phyloP scores from a whole-genome alignment of 2,329 filamentous ascomycete species.

The Volutella citrinella region DNA sequence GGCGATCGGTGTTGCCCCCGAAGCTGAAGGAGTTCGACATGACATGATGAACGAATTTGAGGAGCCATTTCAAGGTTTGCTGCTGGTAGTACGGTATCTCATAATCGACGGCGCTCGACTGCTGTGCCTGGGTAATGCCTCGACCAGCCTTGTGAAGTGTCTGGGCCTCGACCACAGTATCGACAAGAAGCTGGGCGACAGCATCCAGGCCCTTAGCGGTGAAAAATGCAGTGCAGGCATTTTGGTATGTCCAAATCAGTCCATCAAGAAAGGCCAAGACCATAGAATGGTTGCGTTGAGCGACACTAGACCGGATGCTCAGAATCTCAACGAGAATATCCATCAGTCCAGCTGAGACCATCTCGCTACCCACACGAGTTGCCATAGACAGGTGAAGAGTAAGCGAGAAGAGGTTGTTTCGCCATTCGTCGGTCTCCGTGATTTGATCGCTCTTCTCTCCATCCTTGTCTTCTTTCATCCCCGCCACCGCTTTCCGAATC shows the following conservation, averaged over 20 bases:
- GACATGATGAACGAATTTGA: constrained; percentile 95
- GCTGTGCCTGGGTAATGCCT: constrained; percentile 66
- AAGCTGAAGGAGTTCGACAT: constrained; percentile 72
- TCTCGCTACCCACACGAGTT: constrained; percentile 72
- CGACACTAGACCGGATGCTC: constrained; percentile 74
- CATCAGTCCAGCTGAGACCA: constrained; percentile 86
- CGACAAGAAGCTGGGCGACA: constrained; percentile 82
- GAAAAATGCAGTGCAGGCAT: constrained; percentile 81
- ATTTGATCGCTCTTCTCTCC: constrained; percentile 57
- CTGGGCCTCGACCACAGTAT: constrained; percentile 71
- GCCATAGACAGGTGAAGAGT: constrained; percentile 76
- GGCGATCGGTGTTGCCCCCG: constrained; percentile 80
- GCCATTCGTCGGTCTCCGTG: constrained; percentile 80
- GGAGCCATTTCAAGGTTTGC: constrained; percentile 86
- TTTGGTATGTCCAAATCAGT: constrained; percentile 80
- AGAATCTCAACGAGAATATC: constrained; percentile 88
- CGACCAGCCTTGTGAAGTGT: constrained; percentile 63
- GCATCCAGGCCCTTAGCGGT: constrained; percentile 80
- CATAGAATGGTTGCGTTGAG: constrained; percentile 78
- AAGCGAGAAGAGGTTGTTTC: constrained; percentile 83
- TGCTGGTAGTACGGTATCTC: constrained; percentile 91
- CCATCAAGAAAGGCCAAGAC: constrained; percentile 86
- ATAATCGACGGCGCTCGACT: constrained; percentile 86
- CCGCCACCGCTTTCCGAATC: constrained; percentile 83
- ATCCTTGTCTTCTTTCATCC: constrained; percentile 60